Evolutionary conservation across 2,329 filamentous ascomycete genomes (phyloP), one percentile per base, ranked within the genome.

Genomic region (Seiridium cupressi): DNA sequence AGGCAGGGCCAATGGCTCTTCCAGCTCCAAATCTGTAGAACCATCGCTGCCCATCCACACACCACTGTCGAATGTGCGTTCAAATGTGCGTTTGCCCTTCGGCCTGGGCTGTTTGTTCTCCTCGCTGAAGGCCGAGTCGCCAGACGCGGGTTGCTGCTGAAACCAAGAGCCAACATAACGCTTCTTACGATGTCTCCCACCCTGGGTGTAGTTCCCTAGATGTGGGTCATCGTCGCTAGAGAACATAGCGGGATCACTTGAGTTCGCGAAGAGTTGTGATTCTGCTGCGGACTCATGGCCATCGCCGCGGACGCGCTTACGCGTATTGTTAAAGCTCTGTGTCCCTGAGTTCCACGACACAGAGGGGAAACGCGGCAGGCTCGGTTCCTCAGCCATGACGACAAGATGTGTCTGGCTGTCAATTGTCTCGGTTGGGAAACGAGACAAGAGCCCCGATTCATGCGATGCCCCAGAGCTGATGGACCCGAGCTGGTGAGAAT

Each of bases 181-280:
- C 66, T 79, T 81, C 76, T 90, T 91, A 62, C 83, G 81, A 63
- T 81, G 79, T 34, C 80, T 77, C 1, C 79, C 18, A 26, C 18
- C 80, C 53, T 82, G 76, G 32, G 79, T 76, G 68, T 90, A 90
- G 66, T 89, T 88, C 62, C 90, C 87, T 53, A 88, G 72, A 1
- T 84, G 83, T 3, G 86, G 86, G 60, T 90, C 88, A 67, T 91
- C 88, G 61, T 92, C 89, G 70, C 86, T 89, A 3, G 88, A 91
- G 73, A 92, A 92, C 34, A 91, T 72, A 54, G 86, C 82, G 3
- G 88, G 88, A 67, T 92, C 89, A 69, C 89, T 91, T 26, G 88
- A 91, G 69, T 87, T 86, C 69, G 80, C 79, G 63, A 83, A 76
- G 44, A 77, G 68, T 36, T 72, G 5, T 31, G 18, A 11, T 35